These are phyloP conservation scores for Vanrija humicola DNA, from an alignment of 1,284 basidiomycete species.

Conservation along the genomic window DNA sequence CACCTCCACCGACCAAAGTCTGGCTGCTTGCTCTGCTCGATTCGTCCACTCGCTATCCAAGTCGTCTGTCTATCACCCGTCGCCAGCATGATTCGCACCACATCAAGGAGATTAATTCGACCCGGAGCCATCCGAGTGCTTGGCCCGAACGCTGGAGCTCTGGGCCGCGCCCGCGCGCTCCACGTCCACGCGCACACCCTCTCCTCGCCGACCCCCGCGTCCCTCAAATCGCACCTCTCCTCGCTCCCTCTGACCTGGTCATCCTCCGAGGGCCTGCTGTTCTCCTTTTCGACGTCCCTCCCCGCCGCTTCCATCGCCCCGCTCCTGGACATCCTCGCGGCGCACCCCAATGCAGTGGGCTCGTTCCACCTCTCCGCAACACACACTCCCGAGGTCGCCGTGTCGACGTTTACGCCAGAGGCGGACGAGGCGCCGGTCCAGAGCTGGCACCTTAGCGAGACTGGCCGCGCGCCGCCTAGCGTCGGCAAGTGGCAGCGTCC, in stretches of 20 bases:
- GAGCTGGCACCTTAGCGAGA: not conserved
- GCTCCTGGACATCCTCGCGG: constrained; percentile 18
- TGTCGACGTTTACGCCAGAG: constrained; percentile 28
- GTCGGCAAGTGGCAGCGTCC: constrained; percentile 43
- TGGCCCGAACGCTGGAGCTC: not conserved
- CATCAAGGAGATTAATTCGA: not conserved
- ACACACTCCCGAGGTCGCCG: constrained; percentile 25
- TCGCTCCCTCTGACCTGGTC: constrained; percentile 5
- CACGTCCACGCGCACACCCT: constrained; percentile 24
- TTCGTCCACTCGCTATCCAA: no score
- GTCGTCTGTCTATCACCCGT: not conserved
- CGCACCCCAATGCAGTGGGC: constrained; percentile 24
- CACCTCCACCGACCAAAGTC: not conserved
- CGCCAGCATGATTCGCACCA: not conserved
- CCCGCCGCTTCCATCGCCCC: constrained; percentile 12
- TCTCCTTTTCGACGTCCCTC: constrained; percentile 36
- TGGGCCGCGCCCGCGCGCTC: not conserved
- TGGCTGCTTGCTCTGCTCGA: no score
- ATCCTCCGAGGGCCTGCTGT: constrained; percentile 10
- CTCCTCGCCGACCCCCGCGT: constrained; percentile 16
- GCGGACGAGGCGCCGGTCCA: constrained; percentile 11
- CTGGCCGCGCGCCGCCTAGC: constrained; percentile 32
- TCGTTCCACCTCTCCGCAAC: constrained; percentile 25
- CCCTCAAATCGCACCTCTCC: not conserved
- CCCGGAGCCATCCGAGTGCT: not conserved